Evolutionary conservation across 768 basidiomycete genomes (phyloP).

Genomic region (Boletus rubropictus): DNA sequence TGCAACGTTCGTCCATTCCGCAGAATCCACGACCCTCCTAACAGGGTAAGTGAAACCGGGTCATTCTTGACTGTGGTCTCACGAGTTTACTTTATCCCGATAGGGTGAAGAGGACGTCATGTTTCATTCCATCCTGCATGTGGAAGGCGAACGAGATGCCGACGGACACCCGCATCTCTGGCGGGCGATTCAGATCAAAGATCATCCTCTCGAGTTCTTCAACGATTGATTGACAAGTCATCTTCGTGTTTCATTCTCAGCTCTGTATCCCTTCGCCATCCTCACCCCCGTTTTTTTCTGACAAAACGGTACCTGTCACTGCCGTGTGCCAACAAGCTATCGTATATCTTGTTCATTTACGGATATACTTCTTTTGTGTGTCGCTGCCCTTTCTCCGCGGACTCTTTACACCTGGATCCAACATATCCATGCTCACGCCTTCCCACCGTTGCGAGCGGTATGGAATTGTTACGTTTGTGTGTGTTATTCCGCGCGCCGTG

Average conservation of each 20-base stretch:
- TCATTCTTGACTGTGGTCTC: constrained; percentile 2
- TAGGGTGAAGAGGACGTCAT: constrained; percentile 61
- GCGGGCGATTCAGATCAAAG: constrained; percentile 57
- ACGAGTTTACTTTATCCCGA: constrained; percentile 5
- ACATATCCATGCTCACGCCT: not conserved
- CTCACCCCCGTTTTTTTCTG: constrained; percentile 6
- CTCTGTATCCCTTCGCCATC: not conserved
- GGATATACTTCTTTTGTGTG: constrained; percentile 1
- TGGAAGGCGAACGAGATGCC: constrained; percentile 45
- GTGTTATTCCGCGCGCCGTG: not conserved
- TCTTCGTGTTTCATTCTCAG: not conserved
- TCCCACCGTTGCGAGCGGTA: constrained; percentile 8
- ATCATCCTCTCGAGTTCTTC: constrained; percentile 44
- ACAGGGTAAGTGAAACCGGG: constrained; percentile 42
- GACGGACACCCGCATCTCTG: constrained; percentile 50
- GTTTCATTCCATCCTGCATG: constrained; percentile 68
- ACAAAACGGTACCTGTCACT: constrained; percentile 19
- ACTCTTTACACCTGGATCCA: not conserved
- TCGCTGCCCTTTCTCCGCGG: constrained; percentile 7
- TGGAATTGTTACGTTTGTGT: constrained; percentile 7
- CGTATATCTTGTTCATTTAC: not conserved
- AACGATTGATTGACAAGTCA: constrained; percentile 15
- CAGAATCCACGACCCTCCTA: constrained; percentile 73
- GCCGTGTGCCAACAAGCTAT: constrained; percentile 6
- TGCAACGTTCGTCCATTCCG: constrained; percentile 4